phyloP scores from a whole-genome alignment of 768 basidiomycete genomes.

The Hirschioporus abietinus region DNA sequence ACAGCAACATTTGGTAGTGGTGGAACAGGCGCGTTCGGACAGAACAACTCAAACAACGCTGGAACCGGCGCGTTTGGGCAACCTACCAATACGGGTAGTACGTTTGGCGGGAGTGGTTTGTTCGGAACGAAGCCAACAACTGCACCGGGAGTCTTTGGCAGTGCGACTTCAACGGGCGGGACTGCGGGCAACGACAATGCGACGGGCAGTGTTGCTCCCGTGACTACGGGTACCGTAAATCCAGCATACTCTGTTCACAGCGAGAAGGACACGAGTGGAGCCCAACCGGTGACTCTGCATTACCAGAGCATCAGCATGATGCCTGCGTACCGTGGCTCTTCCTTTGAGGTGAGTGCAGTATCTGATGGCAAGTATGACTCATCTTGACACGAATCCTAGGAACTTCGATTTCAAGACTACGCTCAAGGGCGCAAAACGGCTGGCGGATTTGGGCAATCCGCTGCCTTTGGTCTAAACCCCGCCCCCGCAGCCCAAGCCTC shows the following conservation, averaged over 20 bases:
- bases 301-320: constrained; percentile 83
- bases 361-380: constrained; percentile 8
- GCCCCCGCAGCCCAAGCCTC: constrained; percentile 20
- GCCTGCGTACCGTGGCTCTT: constrained; percentile 71
- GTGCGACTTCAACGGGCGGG: constrained; percentile 12
- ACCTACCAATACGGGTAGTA: constrained; percentile 23
- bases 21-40: constrained; percentile 38
- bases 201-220: constrained; percentile 40
- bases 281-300: constrained; percentile 42
- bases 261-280: constrained; percentile 61
- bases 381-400: constrained; percentile 36
- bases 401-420: constrained; percentile 75
- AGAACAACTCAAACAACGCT: constrained; percentile 15
- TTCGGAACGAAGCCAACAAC: constrained; percentile 52
- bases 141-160: constrained; percentile 38
- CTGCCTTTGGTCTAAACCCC: constrained; percentile 40
- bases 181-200: constrained; percentile 26
- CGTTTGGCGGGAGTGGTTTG: constrained; percentile 44
- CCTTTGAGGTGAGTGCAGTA: constrained; percentile 55
- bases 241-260: constrained; percentile 51
- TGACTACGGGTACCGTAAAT: constrained; percentile 65
- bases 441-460: constrained; percentile 50
- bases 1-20: constrained; percentile 46
- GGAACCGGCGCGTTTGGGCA: constrained; percentile 25
- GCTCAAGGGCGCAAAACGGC: constrained; percentile 69